phyloP scores from a whole-genome alignment of 2,329 filamentous ascomycete species.

The Anisogramma anomala region DNA sequence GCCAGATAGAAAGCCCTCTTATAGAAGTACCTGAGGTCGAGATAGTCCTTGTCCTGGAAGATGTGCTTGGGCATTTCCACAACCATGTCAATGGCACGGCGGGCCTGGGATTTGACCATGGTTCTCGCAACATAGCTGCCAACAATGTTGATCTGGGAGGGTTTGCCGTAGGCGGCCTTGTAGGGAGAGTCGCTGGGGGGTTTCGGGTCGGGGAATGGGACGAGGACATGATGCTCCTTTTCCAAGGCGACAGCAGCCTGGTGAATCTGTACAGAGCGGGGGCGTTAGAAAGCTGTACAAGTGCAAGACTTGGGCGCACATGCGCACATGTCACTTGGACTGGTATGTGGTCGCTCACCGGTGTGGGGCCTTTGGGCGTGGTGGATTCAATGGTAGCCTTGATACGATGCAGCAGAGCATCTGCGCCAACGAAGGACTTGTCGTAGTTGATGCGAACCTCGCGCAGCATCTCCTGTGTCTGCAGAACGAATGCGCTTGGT shows the following conservation, averaged over 20 bases:
- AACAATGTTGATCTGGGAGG: constrained; percentile 70
- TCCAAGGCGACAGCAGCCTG: constrained; percentile 59
- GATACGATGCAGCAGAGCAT: constrained; percentile 38
- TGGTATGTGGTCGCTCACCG: constrained; percentile 36
- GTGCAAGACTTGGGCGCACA: neutral
- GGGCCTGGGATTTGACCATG: constrained; percentile 51
- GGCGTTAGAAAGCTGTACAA: neutral
- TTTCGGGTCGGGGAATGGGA: constrained; percentile 76
- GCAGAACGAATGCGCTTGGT: constrained; percentile 44
- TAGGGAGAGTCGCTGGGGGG: constrained; percentile 69
- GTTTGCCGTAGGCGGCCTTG: constrained; percentile 66
- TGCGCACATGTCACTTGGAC: too few species aligned
- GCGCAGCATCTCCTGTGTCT: constrained; percentile 48
- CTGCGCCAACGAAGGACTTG: constrained; percentile 35
- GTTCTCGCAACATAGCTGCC: constrained; percentile 76
- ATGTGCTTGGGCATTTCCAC: constrained; percentile 70
- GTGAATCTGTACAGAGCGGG: constrained; percentile 39
- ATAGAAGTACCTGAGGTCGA: constrained; percentile 88
- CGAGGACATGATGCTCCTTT: constrained; percentile 53
- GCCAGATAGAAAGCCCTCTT: constrained; percentile 87
- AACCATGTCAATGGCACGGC: constrained; percentile 64
- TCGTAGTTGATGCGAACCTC: constrained; percentile 42
- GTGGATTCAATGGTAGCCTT: constrained; percentile 43
- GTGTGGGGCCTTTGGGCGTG: constrained; percentile 35
- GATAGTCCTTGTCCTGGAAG: constrained; percentile 90